phyloP scores from a whole-genome alignment of 768 basidiomycete genomes.

The Boletus bicolor region DNA sequence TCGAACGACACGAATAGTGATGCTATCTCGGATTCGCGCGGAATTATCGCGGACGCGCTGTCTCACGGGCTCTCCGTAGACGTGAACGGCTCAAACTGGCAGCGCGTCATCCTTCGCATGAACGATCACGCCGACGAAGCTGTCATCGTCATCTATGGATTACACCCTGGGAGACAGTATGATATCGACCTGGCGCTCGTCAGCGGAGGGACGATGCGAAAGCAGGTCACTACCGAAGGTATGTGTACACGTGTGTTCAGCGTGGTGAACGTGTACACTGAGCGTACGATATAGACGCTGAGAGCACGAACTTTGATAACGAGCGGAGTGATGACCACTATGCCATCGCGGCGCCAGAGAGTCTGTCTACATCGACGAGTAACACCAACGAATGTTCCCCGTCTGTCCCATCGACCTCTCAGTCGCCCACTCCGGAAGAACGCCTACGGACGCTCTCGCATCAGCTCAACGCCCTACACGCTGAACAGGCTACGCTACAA shows the following conservation, averaged over 20 bases:
- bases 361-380: constrained; percentile 29
- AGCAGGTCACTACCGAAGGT: constrained; percentile 70
- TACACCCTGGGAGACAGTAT: constrained; percentile 86
- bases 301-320: constrained; percentile 20
- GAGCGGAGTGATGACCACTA: constrained; percentile 22
- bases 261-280: constrained; percentile 4
- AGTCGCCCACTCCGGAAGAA: constrained; percentile 56
- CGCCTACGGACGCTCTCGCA: constrained; percentile 63
- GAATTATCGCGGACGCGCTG: constrained; percentile 62
- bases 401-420: constrained; percentile 27
- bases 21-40: constrained; percentile 31
- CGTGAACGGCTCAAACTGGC: constrained; percentile 78
- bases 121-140: constrained; percentile 84
- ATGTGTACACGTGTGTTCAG: constrained; percentile 21
- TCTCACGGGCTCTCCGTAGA: constrained; percentile 74
- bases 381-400: constrained; percentile 9
- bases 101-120: constrained; percentile 72
- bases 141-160: constrained; percentile 85
- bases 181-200: constrained; percentile 83
- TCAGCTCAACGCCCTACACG: constrained; percentile 55
- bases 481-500: constrained; percentile 68
- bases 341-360: constrained; percentile 9
- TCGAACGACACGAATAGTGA: constrained; percentile 38
- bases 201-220: constrained; percentile 56
- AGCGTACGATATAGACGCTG: constrained; percentile 15